Evolutionary conservation across 352 stramenopile genomes (phyloP), one percentile per base, ranked within the genome.

Genomic region (Pythium aphanidermatum): DNA sequence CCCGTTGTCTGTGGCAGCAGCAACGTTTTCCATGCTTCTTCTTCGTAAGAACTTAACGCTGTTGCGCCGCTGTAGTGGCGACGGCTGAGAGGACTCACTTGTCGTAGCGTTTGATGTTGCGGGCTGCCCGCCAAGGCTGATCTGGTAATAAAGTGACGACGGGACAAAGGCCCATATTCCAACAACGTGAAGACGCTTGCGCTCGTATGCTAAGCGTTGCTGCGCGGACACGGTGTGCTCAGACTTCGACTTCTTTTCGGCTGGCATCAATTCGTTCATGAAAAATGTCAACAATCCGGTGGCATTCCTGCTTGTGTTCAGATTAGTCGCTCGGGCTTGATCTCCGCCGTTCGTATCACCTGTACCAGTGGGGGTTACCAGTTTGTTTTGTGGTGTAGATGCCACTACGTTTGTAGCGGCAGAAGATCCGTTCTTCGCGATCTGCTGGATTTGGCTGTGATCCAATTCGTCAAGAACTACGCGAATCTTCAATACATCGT

Each of bases 111-210:
- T 14, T 13, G 17, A 9, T 24, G 23, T 8, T 28, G 17, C 28
- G 13, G 28, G n/a, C n/a, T n/a, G n/a, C n/a, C n/a, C 26, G n/a
- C 30, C 23, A 17, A 12, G 12, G 5, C 5, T 46, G 19, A 27
- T 35, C 34, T 63, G 54, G 12, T 61, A 69, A 27, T 66, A 72
- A 2, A 72, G 34, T 3, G 49, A 40, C 0, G 31, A 55, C 3
- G 51, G 51, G 0, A 67, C 51, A 27, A 62, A 73, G 6, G 46
- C 59, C 63, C 63, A 73, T 2, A 63, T 21, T 1, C 27, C 14
- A 5, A 61, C 19, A 1, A 46, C 14, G 19, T 55, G 38, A 4
- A 55, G 44, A 14, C 47, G 55, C 24, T 55, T 61, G 14, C 38
- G 37, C 20, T 61, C 44, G 25, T 39, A 46, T 3, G 23, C 24